phyloP scores from a whole-genome alignment of 2,329 filamentous ascomycete species.

The Cladorrhinum sp. region DNA sequence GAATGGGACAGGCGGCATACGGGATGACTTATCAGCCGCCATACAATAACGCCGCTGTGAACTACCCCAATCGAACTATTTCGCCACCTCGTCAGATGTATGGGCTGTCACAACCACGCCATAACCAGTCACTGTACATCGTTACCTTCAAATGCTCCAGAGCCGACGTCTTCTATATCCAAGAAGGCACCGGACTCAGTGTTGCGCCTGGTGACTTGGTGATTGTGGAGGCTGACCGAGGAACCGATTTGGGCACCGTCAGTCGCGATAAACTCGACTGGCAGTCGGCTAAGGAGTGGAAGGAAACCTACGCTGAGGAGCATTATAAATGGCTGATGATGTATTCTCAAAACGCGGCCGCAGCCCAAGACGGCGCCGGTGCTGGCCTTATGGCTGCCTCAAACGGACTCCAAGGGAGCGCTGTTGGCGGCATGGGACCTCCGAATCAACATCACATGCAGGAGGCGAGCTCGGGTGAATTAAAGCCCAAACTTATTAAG shows the following conservation, averaged over 20 bases:
- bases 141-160: conserved; percentile 96
- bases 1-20: conserved; percentile 38
- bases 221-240: conserved; percentile 95
- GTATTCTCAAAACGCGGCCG: conserved; percentile 79
- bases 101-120: conserved; percentile 57
- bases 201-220: conserved; percentile 91
- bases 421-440: conserved; percentile 75
- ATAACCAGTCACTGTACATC: conserved; percentile 74
- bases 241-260: conserved; percentile 91
- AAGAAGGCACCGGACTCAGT: conserved; percentile 88
- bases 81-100: conserved; percentile 63
- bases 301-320: conserved; percentile 88
- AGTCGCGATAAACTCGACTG: conserved; percentile 84
- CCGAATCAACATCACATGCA: conserved; percentile 70
- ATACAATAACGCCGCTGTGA: conserved; percentile 38
- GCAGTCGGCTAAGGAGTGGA: conserved; percentile 81
- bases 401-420: conserved; percentile 63
- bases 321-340: conserved; percentile 99
- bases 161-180: conserved; percentile 94
- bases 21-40: conserved; percentile 45
- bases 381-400: conserved; percentile 62
- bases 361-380: conserved; percentile 57
- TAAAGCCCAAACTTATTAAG: conserved; percentile 96
- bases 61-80: conserved; percentile 49
- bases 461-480: conserved; percentile 67